Evolutionary conservation across 2,329 filamentous ascomycete species (phyloP).

Genomic region (Metarhizium brunneum): DNA sequence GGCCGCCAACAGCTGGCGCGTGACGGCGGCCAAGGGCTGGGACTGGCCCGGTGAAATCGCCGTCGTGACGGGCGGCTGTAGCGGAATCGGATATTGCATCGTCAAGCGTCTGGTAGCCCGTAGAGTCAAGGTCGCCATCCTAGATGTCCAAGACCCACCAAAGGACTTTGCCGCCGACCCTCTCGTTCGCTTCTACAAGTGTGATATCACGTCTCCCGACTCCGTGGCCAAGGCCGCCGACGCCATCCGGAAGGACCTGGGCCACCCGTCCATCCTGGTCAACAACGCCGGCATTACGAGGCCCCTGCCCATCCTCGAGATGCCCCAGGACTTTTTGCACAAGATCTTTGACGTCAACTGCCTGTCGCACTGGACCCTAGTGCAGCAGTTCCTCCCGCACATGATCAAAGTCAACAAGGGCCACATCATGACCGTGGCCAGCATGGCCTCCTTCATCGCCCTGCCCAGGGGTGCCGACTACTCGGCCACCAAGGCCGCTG

Average conservation of each 20-base stretch:
- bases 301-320: constrained; percentile 49
- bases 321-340: constrained; percentile 44
- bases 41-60: constrained; percentile 32
- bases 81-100: constrained; percentile 31
- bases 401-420: constrained; percentile 59
- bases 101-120: constrained; percentile 20
- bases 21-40: constrained; percentile 15
- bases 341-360: constrained; percentile 62
- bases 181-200: constrained; percentile 22
- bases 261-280: constrained; percentile 58
- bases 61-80: constrained; percentile 33
- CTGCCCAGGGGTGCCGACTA: constrained; percentile 58
- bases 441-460: constrained; percentile 50
- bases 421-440: constrained; percentile 61
- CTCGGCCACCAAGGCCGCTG: constrained; percentile 53
- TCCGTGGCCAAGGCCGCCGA: constrained; percentile 34
- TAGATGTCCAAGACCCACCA: constrained; percentile 46
- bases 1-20: constrained; percentile 21
- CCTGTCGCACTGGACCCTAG: constrained; percentile 53
- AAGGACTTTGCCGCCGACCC: constrained; percentile 13
- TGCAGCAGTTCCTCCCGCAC: constrained; percentile 55
- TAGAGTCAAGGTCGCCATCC: constrained; percentile 55
- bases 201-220: constrained; percentile 31
- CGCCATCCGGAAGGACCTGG: constrained; percentile 33
- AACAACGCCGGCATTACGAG: constrained; percentile 60